A percentile compares a stretch with the other conserved stretches of the same genome.
These are phyloP conservation scores for Aureoboletus auriporus DNA, from an alignment of 768 basidiomycete genomes.

Conservation along the genomic window DNA sequence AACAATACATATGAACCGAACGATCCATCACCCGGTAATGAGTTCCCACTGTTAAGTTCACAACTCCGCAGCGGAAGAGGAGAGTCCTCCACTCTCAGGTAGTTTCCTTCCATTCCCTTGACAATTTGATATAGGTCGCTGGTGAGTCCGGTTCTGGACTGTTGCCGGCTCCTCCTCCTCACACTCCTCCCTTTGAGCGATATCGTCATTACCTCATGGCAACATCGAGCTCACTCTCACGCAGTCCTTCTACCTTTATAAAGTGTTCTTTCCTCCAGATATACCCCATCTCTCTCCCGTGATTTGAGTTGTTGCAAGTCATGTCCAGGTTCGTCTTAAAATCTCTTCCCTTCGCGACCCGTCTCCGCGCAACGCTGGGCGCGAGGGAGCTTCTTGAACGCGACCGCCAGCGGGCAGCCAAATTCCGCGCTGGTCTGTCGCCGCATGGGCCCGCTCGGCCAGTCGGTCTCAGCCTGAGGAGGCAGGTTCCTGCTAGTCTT, in stretches of 20 bases:
- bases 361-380: conserved; percentile 35
- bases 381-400: conserved; percentile 48
- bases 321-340: conserved; percentile 38
- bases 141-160: neutral
- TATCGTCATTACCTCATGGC: neutral
- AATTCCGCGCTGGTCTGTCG: conserved; percentile 49
- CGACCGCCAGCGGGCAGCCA: conserved; percentile 52
- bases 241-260: conserved; percentile 12
- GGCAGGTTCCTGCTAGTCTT: conserved; percentile 2
- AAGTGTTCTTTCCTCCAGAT: conserved; percentile 4
- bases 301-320: neutral
- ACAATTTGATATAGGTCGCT: neutral
- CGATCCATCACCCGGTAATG: neutral
- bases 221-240: neutral
- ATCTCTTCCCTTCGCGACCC: conserved; percentile 44
- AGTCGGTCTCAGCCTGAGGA: no score
- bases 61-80: neutral
- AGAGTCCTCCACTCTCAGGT: neutral
- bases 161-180: neutral
- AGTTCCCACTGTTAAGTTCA: conserved; percentile 1
- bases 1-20: neutral
- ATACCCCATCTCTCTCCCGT: neutral
- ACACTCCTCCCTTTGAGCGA: neutral
- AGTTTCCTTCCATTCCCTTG: neutral
- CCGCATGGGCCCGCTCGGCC: conserved; percentile 34